A percentile compares a stretch with the other conserved stretches of the same genome.
Evolutionary conservation across 2,329 filamentous ascomycete species (phyloP).

Genomic region (Phyllosticta paracitricarpa): DNA sequence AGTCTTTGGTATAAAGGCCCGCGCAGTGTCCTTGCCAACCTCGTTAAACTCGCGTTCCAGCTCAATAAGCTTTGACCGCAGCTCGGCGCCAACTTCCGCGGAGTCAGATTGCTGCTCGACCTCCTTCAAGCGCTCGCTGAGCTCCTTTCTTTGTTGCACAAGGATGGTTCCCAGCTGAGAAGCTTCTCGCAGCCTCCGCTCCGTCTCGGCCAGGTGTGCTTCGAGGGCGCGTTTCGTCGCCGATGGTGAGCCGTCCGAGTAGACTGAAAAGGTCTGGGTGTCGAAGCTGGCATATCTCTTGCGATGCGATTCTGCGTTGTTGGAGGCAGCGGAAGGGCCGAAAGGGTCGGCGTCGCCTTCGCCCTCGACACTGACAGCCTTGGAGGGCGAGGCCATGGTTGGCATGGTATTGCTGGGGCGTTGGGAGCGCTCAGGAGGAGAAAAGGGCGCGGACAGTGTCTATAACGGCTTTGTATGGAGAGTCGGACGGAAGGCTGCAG

Average conservation of each 20-base stretch:
- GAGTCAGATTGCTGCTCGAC: slow-evolving; percentile 64
- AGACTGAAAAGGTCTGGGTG: slow-evolving; percentile 65
- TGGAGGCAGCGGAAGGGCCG: slow-evolving; percentile 21
- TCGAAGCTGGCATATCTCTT: slow-evolving; percentile 80
- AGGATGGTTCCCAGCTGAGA: slow-evolving; percentile 81
- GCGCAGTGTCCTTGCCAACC: slow-evolving; percentile 77
- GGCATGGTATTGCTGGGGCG: slow-evolving; percentile 25
- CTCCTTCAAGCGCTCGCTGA: slow-evolving; percentile 72
- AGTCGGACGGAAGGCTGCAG: slow-evolving; percentile 2
- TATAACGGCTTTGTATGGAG: not conserved
- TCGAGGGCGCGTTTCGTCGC: slow-evolving; percentile 84
- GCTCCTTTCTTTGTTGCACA: slow-evolving; percentile 74
- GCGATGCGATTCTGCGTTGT: slow-evolving; percentile 26
- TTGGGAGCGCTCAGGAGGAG: not conserved
- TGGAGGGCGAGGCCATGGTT: slow-evolving; percentile 29
- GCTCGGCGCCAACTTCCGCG: slow-evolving; percentile 68
- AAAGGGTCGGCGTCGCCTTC: slow-evolving; percentile 36
- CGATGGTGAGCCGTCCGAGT: slow-evolving; percentile 66
- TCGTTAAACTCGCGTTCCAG: slow-evolving; percentile 95
- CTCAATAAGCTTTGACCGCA: slow-evolving; percentile 72
- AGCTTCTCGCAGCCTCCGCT: slow-evolving; percentile 81
- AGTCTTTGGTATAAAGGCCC: slow-evolving; percentile 76
- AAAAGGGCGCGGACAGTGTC: not conserved
- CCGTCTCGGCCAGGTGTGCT: slow-evolving; percentile 85
- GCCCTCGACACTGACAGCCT: slow-evolving; percentile 31